These are phyloP conservation scores for Adansonia gregorii DNA, from an alignment of 441 rosid species.

Conservation along the genomic window DNA sequence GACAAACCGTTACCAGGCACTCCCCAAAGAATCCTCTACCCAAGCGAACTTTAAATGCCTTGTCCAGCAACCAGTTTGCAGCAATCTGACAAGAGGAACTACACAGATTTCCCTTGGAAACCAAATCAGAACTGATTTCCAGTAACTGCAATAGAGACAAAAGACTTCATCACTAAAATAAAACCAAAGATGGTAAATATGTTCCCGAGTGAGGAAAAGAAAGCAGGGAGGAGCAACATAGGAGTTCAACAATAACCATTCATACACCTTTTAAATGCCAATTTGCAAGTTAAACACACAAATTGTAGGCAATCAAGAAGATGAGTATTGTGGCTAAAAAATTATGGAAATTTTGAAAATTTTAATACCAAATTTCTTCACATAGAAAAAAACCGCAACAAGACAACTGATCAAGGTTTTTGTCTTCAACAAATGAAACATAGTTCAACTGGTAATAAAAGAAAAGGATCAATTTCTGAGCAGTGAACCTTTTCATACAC, in stretches of 20 bases:
- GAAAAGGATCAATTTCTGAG: neutral
- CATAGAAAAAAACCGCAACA: neutral
- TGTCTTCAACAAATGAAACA: constrained; percentile 41
- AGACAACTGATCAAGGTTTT: neutral
- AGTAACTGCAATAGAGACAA: constrained; percentile 30
- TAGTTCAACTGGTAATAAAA: neutral
- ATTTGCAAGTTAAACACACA: too few relatives aligned
- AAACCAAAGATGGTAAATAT: neutral
- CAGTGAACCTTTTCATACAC: constrained; percentile 66
- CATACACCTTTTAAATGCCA: neutral
- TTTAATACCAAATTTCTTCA: neutral
- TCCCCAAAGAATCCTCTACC: constrained; percentile 93
- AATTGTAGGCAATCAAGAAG: too few relatives aligned
- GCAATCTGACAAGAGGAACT: constrained; percentile 46
- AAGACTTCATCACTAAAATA: constrained; percentile 21
- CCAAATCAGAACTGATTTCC: constrained; percentile 9
- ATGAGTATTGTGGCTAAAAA: too few relatives aligned
- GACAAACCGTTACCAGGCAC: constrained; percentile 74
- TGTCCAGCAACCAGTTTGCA: constrained; percentile 63
- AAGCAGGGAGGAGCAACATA: neutral
- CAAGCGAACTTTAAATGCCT: constrained; percentile 56
- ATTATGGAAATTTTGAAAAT: neutral
- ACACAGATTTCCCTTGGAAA: constrained; percentile 47
- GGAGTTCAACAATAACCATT: neutral
- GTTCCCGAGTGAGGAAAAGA: neutral